Base-by-base conservation (phyloP, 495 filamentous ascomycete genomes). In the Tuber borchii region DNA sequence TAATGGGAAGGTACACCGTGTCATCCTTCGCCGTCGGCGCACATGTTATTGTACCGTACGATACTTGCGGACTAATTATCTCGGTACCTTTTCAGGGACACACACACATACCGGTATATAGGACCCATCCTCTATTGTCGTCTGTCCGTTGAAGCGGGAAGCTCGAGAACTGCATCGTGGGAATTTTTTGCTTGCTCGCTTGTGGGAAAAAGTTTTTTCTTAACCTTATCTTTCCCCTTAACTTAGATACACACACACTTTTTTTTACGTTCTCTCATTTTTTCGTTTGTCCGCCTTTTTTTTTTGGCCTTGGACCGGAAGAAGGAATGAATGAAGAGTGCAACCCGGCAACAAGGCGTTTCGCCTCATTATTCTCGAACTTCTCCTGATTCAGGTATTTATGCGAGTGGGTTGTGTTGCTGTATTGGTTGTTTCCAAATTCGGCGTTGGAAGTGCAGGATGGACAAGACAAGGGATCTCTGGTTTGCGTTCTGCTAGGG, bases 311-410 rank as follows among this genome's bases (percentile, higher is more conserved):
- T 26, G 9, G 9, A 12, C n/a, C 12, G 51, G 56, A 65, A 7
- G 51, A 16, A 31, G 2, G 56, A 34, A 56, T 48, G 45, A 20
- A 48, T 20, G 45, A 48, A 48, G 45, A 48, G 31, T 10, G 26
- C 16, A 34, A 31, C n/a, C 48, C 73, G 76, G 76, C 46, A 31
- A 72, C 70, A 75, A n/a, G 68, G 74, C 45, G 78, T 78, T 78
- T 78, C 74, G 74, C 70, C 74, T 78, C 34, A 56, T 26, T 22
- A 65, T 74, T 74, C 71, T 79, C 73, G 76, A 76, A 77, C 73
- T 68, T 42, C 76, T 75, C 72, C 76, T 79, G 78, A 75, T 74
- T 71, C 39, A 78, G 70, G 71, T 73, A 46, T 70, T 43, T 56
- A 72, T 70, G 43, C 72, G 68, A 70, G 73, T 72, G 43, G 73